A percentile compares a stretch with the other conserved stretches of the same genome.
These are phyloP conservation scores for Penicillium sp. DNA, from an alignment of 2,329 filamentous ascomycete species.

Conservation along the genomic window DNA sequence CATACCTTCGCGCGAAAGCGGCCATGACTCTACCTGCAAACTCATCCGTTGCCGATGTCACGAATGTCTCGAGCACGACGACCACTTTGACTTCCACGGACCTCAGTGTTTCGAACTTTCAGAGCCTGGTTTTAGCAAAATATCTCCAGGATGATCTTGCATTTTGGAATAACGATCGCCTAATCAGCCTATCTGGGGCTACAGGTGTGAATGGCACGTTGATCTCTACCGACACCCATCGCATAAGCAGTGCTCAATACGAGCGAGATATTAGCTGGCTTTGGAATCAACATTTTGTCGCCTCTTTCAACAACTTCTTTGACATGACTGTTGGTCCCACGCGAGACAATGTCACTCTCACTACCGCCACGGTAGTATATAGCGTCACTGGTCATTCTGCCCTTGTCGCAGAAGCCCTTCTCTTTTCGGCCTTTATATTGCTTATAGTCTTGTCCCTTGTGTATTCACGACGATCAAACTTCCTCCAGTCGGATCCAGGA, in stretches of 20 bases:
- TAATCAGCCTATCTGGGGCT: background rate
- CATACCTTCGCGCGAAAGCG: background rate
- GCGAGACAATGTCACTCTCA: constrained; percentile 4
- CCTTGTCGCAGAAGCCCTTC: constrained; percentile 6
- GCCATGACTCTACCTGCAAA: background rate
- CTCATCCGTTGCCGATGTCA: background rate
- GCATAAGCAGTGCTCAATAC: background rate
- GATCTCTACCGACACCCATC: background rate
- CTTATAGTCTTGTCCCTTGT: constrained; percentile 3
- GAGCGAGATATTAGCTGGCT: background rate
- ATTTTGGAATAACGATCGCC: background rate
- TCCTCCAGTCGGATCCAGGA: constrained; percentile 19
- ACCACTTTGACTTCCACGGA: background rate
- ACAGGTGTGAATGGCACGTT: background rate
- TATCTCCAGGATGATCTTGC: background rate
- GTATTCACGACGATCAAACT: constrained; percentile 16
- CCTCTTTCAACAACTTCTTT: constrained; percentile 13
- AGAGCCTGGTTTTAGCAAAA: background rate
- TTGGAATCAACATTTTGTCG: constrained; percentile 14
- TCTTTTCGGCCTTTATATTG: background rate
- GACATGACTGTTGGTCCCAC: constrained; percentile 1
- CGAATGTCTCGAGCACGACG: background rate
- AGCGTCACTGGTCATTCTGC: constrained; percentile 5
- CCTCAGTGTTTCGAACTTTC: background rate
- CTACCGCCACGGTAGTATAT: constrained; percentile 5